A percentile compares a stretch with the other conserved stretches of the same genome.
Evolutionary conservation across 345 rosid genomes (phyloP).

Genomic region (Gossypium arboreum): DNA sequence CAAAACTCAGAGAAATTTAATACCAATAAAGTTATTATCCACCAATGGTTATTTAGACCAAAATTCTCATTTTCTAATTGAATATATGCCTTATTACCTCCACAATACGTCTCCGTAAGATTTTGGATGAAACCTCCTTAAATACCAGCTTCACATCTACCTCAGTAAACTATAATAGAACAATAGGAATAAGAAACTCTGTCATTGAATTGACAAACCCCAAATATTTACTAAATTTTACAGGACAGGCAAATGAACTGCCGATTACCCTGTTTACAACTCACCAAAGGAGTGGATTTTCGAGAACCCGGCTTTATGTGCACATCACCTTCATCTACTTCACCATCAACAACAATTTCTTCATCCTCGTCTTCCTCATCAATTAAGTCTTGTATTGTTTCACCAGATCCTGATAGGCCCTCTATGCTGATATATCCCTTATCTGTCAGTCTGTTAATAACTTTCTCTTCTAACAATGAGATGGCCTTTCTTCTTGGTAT

Average conservation of each 20-base stretch:
- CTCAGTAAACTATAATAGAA: conserved; percentile 51
- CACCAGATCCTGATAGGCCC: conserved; percentile 44
- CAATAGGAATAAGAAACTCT: conserved; percentile 3
- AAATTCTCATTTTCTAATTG: background rate
- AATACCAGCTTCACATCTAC: conserved; percentile 98
- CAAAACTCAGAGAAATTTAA: background rate
- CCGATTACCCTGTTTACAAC: conserved; percentile 13
- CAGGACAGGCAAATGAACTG: background rate
- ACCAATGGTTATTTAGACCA: background rate
- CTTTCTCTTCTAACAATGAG: conserved; percentile 71
- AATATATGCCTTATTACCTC: conserved; percentile 52
- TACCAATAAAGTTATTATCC: background rate
- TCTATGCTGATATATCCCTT: conserved; percentile 78
- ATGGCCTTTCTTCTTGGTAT: conserved; percentile 91
- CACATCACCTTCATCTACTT: conserved; percentile 97
- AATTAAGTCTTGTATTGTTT: conserved; percentile 57
- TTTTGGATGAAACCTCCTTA: conserved; percentile 86
- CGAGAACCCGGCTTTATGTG: conserved; percentile 82
- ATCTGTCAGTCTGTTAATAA: conserved; percentile 72
- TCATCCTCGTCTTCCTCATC: conserved; percentile 98
- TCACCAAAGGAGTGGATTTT: conserved; percentile 71
- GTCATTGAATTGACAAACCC: background rate
- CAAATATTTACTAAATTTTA: background rate
- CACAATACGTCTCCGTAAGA: conserved; percentile 81
- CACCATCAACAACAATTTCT: conserved; percentile 95